Base-by-base conservation (phyloP, 352 stramenopile species). In the Pythium oligandrum region DNA sequence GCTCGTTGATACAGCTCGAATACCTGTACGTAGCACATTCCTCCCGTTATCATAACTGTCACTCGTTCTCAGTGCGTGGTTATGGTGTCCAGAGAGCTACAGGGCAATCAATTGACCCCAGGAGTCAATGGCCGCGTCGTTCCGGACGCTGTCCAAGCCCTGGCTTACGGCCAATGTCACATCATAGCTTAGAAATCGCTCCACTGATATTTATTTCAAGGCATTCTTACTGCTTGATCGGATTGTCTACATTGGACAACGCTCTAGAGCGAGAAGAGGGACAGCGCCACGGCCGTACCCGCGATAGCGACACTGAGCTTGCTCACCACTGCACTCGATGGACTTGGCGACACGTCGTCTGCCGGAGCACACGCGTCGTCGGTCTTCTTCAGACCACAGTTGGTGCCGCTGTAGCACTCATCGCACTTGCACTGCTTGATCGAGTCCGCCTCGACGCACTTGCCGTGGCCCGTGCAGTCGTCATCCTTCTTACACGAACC, bases 381-480 rank as follows among this genome's bases (percentile, higher is more conserved):
- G 63, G 17, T 26, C 17, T 90, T 78, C 55, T 86, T 84, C 12
- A 92, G 75, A 40, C 77, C 85, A 62, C 83, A 93, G 59, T 82
- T 74, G 5, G 68, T 71, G 40, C 83, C 83, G 10, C 77, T 90
- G 74, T 85, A 93, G 64, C 83, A 93, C 6, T 71, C 74, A 40
- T 86, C 54, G 52, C 83, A 93, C 57, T 67, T 80, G 75, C 83
- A 93, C 49, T 73, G 68, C 64, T 76, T 88, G 4, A 69, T 75
- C 55, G 75, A 78, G 47, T 86, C 75, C n/a, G 66, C 64, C 11
- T 77, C 73, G n/a, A 83, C 68, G 49, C 83, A 93, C 53, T 91
- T 76, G 40, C 83, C 83, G 39, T 88, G 78, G 32, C 73, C 75
- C 39, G 73, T 72, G 52, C 83, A 93, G 53, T 91, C 78, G 1